These are phyloP conservation scores for Macadamia tetraphylla DNA, from an alignment of 164 flowering plant species.

Conservation along the genomic window DNA sequence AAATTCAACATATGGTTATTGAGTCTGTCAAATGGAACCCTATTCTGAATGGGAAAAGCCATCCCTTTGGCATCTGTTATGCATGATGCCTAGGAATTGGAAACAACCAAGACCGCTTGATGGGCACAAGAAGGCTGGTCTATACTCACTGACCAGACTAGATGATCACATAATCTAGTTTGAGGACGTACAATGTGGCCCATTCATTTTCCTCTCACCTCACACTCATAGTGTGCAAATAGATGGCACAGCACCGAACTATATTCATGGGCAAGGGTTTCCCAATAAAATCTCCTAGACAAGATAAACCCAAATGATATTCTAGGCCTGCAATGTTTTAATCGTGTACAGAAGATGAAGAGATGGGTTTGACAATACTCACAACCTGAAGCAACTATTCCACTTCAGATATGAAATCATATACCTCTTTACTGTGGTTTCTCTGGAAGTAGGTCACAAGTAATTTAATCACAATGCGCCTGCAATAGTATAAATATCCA, in stretches of 20 bases:
- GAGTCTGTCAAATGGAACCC: neutral
- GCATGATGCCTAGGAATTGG: neutral
- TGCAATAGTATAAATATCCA: constrained; percentile 28
- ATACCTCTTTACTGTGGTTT: constrained; percentile 97
- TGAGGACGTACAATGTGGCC: neutral
- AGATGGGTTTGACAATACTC: neutral
- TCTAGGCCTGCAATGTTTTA: neutral
- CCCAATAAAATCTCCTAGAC: constrained; percentile 1
- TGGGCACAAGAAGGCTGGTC: neutral
- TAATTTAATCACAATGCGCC: constrained; percentile 95
- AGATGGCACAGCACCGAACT: neutral
- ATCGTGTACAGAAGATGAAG: neutral
- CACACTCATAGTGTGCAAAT: neutral
- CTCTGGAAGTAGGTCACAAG: constrained; percentile 94
- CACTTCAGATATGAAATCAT: neutral
- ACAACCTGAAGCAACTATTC: constrained; percentile 3
- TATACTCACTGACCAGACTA: neutral
- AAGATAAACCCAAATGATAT: neutral
- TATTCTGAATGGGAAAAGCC: neutral
- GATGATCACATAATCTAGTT: neutral
- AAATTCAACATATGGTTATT: constrained; percentile 3
- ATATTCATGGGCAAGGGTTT: neutral
- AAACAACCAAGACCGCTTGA: neutral
- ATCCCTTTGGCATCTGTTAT: neutral
- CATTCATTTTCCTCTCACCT: neutral